A percentile compares a stretch with the other conserved stretches of the same genome.
Evolutionary conservation across 1,139 yeast species (phyloP).

Genomic region (Candida pseudocylindracea): DNA sequence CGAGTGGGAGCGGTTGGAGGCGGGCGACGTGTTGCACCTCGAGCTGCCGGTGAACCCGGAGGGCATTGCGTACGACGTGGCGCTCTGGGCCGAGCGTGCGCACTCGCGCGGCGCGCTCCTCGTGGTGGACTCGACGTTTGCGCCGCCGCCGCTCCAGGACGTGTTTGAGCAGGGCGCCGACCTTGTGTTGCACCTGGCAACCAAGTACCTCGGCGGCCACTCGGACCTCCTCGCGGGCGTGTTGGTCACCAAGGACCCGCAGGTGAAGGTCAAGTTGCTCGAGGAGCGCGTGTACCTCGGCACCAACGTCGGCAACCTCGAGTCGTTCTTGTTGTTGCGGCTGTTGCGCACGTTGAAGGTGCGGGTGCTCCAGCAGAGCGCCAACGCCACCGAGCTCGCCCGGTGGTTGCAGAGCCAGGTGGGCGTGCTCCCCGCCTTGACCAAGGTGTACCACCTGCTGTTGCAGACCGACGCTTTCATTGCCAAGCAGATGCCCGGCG

Average conservation of each 20-base stretch:
- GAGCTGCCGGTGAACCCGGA: constrained; percentile 83
- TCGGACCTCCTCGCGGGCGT: constrained; percentile 80
- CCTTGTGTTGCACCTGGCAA: constrained; percentile 70
- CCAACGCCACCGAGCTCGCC: constrained; percentile 41
- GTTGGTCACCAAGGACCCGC: constrained; percentile 33
- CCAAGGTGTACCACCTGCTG: constrained; percentile 44
- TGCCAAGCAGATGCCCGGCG: constrained; percentile 37
- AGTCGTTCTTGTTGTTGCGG: constrained; percentile 49
- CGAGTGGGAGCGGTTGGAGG: constrained; percentile 15
- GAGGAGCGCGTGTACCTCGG: constrained; percentile 52
- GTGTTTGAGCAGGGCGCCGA: constrained; percentile 72
- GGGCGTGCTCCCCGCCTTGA: constrained; percentile 22
- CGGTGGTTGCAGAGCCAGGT: constrained; percentile 27
- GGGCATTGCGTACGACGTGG: constrained; percentile 47
- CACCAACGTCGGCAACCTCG: constrained; percentile 58
- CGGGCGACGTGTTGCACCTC: constrained; percentile 62
- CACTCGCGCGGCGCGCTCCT: constrained; percentile 50
- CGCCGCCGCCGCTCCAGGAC: constrained; percentile 77
- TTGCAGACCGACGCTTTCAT: constrained; percentile 48
- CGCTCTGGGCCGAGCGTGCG: constrained; percentile 38
- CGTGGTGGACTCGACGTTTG: constrained; percentile 71
- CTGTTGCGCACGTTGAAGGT: constrained; percentile 63
- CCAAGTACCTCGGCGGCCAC: constrained; percentile 85
- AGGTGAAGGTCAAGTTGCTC: constrained; percentile 20
- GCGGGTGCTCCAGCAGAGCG: constrained; percentile 44